Conservation (phyloP, 2,329 filamentous ascomycete species). For the Aspergillus sp. region DNA sequence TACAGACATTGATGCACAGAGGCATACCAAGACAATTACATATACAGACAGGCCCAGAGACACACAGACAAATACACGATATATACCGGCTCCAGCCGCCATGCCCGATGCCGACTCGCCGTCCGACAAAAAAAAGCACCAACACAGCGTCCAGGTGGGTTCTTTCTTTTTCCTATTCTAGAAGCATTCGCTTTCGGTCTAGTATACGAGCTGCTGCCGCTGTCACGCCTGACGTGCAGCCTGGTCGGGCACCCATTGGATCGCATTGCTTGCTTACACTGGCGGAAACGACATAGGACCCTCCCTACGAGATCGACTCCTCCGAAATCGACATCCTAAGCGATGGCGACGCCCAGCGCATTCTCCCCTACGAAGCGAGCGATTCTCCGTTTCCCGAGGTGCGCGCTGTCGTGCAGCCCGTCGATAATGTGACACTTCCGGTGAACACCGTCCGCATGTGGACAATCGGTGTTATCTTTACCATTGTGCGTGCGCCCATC, state of each 20-base stretch:
- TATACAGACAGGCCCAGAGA: no score
- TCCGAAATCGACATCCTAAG: constrained; percentile 19
- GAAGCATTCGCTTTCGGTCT: not conserved
- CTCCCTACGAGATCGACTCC: constrained; percentile 4
- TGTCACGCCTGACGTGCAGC: not conserved
- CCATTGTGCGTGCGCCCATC: constrained; percentile 18
- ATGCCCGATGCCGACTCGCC: constrained; percentile 1
- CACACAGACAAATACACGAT: no score
- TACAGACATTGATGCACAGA: no score
- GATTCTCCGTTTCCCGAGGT: constrained; percentile 35
- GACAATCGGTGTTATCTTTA: constrained; percentile 32
- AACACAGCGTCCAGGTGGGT: constrained; percentile 6
- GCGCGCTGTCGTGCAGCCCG: constrained; percentile 29
- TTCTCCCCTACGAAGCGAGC: constrained; percentile 30
- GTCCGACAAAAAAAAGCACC: not conserved
- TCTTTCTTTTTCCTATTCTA: not conserved
- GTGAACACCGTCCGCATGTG: constrained; percentile 33
- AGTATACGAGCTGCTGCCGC: not conserved
- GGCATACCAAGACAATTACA: no score
- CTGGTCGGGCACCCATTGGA: not conserved
- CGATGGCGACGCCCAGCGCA: constrained; percentile 26
- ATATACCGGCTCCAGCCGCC: not conserved
- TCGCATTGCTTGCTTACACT: not conserved
- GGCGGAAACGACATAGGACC: constrained; percentile 7
- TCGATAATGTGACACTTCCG: constrained; percentile 25